phyloP scores from a whole-genome alignment of 2,329 filamentous ascomycete genomes.

The Epichloe glyceriae region DNA sequence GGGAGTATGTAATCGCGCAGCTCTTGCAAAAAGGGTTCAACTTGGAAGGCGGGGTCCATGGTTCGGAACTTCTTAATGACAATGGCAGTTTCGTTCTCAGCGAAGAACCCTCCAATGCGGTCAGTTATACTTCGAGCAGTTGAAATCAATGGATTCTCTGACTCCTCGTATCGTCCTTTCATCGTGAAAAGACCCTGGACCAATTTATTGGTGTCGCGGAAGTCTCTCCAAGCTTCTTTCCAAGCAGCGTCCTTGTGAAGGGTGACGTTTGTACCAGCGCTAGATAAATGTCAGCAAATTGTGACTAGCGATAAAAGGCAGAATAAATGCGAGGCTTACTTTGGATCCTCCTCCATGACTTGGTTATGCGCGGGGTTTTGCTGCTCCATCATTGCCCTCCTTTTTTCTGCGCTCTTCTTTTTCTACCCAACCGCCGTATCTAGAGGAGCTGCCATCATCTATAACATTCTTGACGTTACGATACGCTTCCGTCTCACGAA shows the following conservation, averaged over 20 bases:
- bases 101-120: conserved; percentile 86
- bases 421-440: conserved; percentile 93
- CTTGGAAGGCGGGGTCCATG: conserved; percentile 89
- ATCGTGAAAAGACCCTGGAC: conserved; percentile 81
- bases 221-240: conserved; percentile 97
- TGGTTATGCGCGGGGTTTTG: conserved; percentile 39
- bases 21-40: conserved; percentile 88
- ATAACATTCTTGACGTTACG: conserved; percentile 93
- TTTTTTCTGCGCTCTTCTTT: conserved; percentile 80
- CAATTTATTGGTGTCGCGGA: conserved; percentile 77
- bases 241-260: conserved; percentile 93
- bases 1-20: conserved; percentile 96
- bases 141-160: conserved; percentile 87
- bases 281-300: conserved; percentile 23
- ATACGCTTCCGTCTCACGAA: conserved; percentile 87
- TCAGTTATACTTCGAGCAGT: conserved; percentile 93
- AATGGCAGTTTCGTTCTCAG: conserved; percentile 93
- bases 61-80: conserved; percentile 97
- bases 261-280: conserved; percentile 87
- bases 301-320: background rate
- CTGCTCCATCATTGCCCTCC: conserved; percentile 61
- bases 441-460: conserved; percentile 89
- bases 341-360: conserved; percentile 66
- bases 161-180: conserved; percentile 84
- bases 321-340: conserved; percentile 42